Base-by-base conservation (phyloP, 1,139 yeast genomes). In the Ogataea hybrid region DNA sequence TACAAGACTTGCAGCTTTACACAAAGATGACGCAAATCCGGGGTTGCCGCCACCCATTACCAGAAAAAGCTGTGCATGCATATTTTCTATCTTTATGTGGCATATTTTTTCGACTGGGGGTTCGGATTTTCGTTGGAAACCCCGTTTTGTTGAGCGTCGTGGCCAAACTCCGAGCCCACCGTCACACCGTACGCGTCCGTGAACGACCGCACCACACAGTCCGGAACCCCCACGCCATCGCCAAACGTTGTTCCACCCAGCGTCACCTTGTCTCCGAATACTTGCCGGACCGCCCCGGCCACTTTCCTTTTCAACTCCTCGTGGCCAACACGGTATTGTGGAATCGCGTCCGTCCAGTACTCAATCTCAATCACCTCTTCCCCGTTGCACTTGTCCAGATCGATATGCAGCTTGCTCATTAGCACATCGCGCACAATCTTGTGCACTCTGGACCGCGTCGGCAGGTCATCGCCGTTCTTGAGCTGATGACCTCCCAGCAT, bases 161-260 rank as follows among this genome's bases (percentile, higher is more conserved):
- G 12, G 20, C 17, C 17, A 15, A 28, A 28, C 31, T 28, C 31
- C 31, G 31, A 28, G n/a, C 16, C 31, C 9, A 14, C 31, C 17
- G 18, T 12, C 18, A 8, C 12, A 12, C 25, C 33, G 11, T 38
- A 37, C 4, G 92, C 94, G 42, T 71, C 77, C 37, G 71, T 72
- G 42, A 84, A 70, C 6, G 85, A 76, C 55, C 81, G 79, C 29
- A 75, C 63, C 1, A 87, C 84, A 52, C 92, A 84, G 62, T 89
- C 96, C 1, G 96, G 96, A 0, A 90, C 90, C 1, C 97, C 97
- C 2, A 87, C 79, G 0, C 96, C 95, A 32, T 75, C 75, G 10
- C 89, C 87, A 61, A 84, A 83, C 2, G 88, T 78, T 78, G 84
- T 86, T 0, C 97, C 97, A 17, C 94, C 89, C 8, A 85, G 58